These are phyloP conservation scores for Daldinia eschscholtzii DNA, from an alignment of 2,329 filamentous ascomycete genomes.

Conservation along the genomic window DNA sequence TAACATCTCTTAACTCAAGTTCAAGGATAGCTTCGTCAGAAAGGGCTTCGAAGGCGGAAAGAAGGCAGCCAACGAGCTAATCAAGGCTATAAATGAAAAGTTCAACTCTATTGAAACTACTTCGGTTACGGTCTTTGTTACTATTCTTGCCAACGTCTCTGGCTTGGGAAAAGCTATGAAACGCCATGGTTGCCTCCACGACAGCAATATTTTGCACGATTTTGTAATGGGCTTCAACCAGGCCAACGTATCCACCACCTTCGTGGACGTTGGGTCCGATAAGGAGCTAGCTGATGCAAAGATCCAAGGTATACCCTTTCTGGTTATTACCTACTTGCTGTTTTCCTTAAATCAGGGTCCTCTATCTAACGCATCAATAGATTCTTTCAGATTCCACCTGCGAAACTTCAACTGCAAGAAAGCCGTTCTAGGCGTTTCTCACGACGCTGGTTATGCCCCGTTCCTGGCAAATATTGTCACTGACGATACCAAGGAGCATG, in stretches of 20 bases:
- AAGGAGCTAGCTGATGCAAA: conserved; percentile 72
- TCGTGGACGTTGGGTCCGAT: conserved; percentile 71
- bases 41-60: conserved; percentile 69
- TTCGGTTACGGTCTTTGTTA: conserved; percentile 65
- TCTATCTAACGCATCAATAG: conserved; percentile 51
- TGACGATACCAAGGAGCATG: conserved; percentile 56
- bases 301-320: conserved; percentile 64
- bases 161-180: conserved; percentile 65
- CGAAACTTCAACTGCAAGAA: conserved; percentile 72
- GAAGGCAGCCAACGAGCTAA: conserved; percentile 64
- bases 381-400: conserved; percentile 68
- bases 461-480: conserved; percentile 67
- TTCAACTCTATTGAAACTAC: conserved; percentile 58
- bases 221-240: conserved; percentile 73
- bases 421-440: conserved; percentile 71
- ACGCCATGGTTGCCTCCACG: conserved; percentile 61
- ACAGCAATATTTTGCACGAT: conserved; percentile 62
- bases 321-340: not conserved
- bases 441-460: conserved; percentile 71
- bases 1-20: conserved; percentile 57
- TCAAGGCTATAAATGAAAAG: conserved; percentile 61
- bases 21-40: conserved; percentile 66
- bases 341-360: not conserved
- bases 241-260: conserved; percentile 70
- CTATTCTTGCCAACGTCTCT: conserved; percentile 67